Conservation (phyloP, 1,139 yeast species). For the Saccharomyces pastorianus region DNA sequence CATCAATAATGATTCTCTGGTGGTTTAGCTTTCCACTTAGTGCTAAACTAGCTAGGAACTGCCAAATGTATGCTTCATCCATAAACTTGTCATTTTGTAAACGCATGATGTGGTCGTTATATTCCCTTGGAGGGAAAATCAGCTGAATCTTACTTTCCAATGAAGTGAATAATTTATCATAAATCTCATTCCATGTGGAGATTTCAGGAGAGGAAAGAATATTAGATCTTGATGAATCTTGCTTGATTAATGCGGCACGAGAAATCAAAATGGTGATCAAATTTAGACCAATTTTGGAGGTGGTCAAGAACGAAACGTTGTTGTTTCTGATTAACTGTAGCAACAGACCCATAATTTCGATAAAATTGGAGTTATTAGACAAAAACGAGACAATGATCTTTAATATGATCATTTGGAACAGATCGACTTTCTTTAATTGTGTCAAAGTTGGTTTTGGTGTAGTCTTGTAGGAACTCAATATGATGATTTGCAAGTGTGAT, state of each 20-base stretch:
- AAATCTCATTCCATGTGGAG: slow-evolving; percentile 70
- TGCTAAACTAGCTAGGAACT: slow-evolving; percentile 88
- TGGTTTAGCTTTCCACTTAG: slow-evolving; percentile 88
- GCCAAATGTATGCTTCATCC: slow-evolving; percentile 92
- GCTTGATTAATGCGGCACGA: slow-evolving; percentile 86
- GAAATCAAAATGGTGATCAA: slow-evolving; percentile 81
- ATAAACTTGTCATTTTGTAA: slow-evolving; percentile 28
- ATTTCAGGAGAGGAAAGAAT: slow-evolving; percentile 39
- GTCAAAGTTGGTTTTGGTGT: slow-evolving; percentile 47
- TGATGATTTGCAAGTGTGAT: slow-evolving; percentile 70
- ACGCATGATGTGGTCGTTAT: slow-evolving; percentile 19
- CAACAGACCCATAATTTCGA: slow-evolving; percentile 75
- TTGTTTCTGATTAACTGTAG: slow-evolving; percentile 67
- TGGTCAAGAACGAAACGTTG: slow-evolving; percentile 62
- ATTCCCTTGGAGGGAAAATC: slow-evolving; percentile 68
- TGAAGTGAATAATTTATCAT: slow-evolving; percentile 71
- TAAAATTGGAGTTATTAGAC: slow-evolving; percentile 67
- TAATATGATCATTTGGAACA: slow-evolving; percentile 74
- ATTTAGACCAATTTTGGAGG: slow-evolving; percentile 82
- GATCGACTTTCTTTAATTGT: slow-evolving; percentile 56
- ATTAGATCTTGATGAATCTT: slow-evolving; percentile 59
- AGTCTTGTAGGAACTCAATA: slow-evolving; percentile 69
- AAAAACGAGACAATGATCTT: slow-evolving; percentile 81
- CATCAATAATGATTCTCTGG: slow-evolving; percentile 91
- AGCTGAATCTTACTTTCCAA: slow-evolving; percentile 71